These are phyloP conservation scores for Globisporangium alternatum DNA, from an alignment of 352 stramenopile species.

Conservation along the genomic window DNA sequence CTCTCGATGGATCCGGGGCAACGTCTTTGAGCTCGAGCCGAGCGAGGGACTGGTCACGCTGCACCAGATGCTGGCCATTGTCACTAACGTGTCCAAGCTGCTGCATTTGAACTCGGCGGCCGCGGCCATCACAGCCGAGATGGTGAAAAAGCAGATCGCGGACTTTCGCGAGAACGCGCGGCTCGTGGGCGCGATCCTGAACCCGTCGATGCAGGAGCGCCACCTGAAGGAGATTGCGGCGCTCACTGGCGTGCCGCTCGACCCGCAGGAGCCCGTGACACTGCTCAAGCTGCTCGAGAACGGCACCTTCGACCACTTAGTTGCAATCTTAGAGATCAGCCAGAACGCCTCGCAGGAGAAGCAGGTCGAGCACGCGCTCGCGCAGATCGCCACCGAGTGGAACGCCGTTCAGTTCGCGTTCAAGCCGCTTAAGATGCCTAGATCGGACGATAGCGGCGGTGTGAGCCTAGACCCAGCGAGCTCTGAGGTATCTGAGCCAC, in stretches of 20 bases:
- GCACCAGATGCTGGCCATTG: slow-evolving; percentile 52
- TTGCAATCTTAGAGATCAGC: slow-evolving; percentile 55
- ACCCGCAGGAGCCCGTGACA: slow-evolving; percentile 49
- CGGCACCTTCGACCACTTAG: slow-evolving; percentile 52
- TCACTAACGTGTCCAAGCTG: slow-evolving; percentile 54
- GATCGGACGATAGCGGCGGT: no score
- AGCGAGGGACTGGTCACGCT: slow-evolving; percentile 43
- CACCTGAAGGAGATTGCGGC: slow-evolving; percentile 58
- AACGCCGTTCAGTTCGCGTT: slow-evolving; percentile 39
- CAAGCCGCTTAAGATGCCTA: slow-evolving; percentile 17
- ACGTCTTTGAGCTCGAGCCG: slow-evolving; percentile 66
- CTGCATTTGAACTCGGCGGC: slow-evolving; percentile 51
- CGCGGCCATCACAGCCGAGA: slow-evolving; percentile 61
- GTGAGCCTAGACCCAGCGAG: neutral
- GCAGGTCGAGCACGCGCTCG: slow-evolving; percentile 49
- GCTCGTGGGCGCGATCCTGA: slow-evolving; percentile 62
- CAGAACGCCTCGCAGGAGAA: slow-evolving; percentile 64
- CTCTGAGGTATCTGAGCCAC: neutral
- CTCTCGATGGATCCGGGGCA: slow-evolving; percentile 53
- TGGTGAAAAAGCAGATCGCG: slow-evolving; percentile 76
- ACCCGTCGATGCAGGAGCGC: slow-evolving; percentile 61
- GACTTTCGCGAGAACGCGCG: slow-evolving; percentile 71
- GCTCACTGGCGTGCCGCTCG: slow-evolving; percentile 43
- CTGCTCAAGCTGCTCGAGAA: slow-evolving; percentile 74
- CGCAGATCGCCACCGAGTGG: slow-evolving; percentile 54